A percentile compares a stretch with the other conserved stretches of the same genome.
phyloP scores from a whole-genome alignment of 2,329 filamentous ascomycete species.

The Pseudocercospora macadamiae region DNA sequence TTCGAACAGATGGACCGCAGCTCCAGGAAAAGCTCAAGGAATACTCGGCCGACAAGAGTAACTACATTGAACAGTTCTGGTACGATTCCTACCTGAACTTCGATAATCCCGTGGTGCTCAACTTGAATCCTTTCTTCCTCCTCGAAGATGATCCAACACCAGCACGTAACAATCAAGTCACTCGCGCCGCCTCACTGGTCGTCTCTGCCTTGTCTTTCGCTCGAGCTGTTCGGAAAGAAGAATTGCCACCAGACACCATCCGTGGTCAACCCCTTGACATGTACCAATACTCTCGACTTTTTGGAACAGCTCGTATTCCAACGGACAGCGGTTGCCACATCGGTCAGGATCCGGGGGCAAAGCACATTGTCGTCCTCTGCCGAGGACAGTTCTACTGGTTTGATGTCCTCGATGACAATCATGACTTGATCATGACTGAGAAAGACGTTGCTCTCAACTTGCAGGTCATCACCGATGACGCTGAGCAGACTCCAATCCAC shows the following conservation, averaged over 20 bases:
- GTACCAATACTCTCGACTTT: conserved; percentile 96
- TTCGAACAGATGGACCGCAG: conserved; percentile 77
- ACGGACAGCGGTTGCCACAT: conserved; percentile 96
- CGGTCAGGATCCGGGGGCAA: conserved; percentile 88
- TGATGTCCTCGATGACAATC: conserved; percentile 91
- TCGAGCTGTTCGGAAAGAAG: conserved; percentile 86
- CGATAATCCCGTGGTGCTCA: conserved; percentile 95
- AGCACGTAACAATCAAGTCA: conserved; percentile 94
- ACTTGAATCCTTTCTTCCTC: conserved; percentile 96
- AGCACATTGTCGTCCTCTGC: conserved; percentile 90
- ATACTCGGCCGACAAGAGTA: conserved; percentile 87
- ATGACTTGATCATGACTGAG: conserved; percentile 95
- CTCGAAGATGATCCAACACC: conserved; percentile 97
- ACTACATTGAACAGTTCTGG: conserved; percentile 99
- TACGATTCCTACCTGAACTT: conserved; percentile 98
- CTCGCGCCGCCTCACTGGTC: conserved; percentile 86
- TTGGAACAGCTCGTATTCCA: conserved; percentile 91
- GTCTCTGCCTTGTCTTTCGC: conserved; percentile 91
- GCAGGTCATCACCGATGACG: conserved; percentile 89
- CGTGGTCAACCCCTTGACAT: conserved; percentile 88
- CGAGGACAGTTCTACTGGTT: conserved; percentile 99
- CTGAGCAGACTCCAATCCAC: conserved; percentile 83
- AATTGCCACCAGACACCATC: conserved; percentile 84
- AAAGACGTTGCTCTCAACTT: conserved; percentile 90
- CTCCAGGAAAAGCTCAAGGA: conserved; percentile 87